phyloP scores from a whole-genome alignment of 768 basidiomycete genomes.

The Suillus luteus region DNA sequence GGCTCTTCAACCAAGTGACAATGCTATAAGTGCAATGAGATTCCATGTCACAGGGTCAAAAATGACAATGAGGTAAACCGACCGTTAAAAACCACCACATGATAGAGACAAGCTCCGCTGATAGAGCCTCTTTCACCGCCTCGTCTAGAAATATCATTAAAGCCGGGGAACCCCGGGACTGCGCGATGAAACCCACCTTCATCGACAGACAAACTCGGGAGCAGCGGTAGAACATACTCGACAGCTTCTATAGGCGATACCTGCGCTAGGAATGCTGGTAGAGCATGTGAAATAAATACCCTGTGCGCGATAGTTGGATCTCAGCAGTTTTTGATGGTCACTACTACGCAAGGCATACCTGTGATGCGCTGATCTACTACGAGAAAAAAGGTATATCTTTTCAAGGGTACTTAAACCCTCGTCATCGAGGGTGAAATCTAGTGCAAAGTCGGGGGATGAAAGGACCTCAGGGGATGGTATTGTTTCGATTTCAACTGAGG shows the following conservation, averaged over 20 bases:
- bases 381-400: conserved; percentile 87
- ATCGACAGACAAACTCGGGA: conserved; percentile 82
- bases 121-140: conserved; percentile 83
- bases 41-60: conserved; percentile 12
- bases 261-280: conserved; percentile 74
- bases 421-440: conserved; percentile 62
- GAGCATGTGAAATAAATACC: conserved; percentile 81
- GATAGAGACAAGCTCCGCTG: conserved; percentile 74
- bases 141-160: conserved; percentile 58
- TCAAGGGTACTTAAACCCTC: conserved; percentile 84
- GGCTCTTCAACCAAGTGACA: conserved; percentile 64
- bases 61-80: conserved; percentile 16
- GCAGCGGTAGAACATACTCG: conserved; percentile 91
- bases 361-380: conserved; percentile 69
- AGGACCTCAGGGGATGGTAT: conserved; percentile 30
- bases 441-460: conserved; percentile 30
- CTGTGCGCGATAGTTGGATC: conserved; percentile 34
- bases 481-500: conserved; percentile 31
- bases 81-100: conserved; percentile 94
- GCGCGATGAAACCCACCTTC: conserved; percentile 55
- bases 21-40: conserved; percentile 42
- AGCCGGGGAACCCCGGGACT: conserved; percentile 2
- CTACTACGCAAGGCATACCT: conserved; percentile 38
- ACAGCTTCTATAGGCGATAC: conserved; percentile 87
- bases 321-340: conserved; percentile 12